Conservation (phyloP, 352 stramenopile genomes). For the Pythium phragmiticola region DNA sequence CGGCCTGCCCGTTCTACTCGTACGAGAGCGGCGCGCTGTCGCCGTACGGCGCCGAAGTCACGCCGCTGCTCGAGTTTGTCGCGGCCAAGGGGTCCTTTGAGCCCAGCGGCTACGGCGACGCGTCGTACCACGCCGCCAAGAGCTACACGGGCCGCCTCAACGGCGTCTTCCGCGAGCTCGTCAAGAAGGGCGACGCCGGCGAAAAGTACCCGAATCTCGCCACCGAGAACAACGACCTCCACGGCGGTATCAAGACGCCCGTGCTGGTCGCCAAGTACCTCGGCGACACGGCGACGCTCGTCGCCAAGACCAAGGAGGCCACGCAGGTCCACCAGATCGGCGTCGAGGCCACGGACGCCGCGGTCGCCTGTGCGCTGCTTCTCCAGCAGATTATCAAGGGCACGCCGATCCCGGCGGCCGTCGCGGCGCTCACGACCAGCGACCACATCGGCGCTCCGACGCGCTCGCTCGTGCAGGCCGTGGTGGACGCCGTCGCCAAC, state of each 20-base stretch:
- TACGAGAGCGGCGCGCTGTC: slow-evolving; percentile 54
- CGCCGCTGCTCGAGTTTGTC: slow-evolving; percentile 58
- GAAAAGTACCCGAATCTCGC: slow-evolving; percentile 50
- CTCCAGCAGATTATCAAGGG: slow-evolving; percentile 51
- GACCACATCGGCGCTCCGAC: slow-evolving; percentile 35
- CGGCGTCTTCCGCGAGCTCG: slow-evolving; percentile 65
- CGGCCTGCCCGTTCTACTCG: slow-evolving; percentile 62
- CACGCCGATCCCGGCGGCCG: slow-evolving; percentile 31
- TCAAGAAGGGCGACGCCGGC: slow-evolving; percentile 61
- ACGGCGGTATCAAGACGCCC: slow-evolving; percentile 59
- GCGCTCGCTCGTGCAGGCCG: slow-evolving; percentile 38
- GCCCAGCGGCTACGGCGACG: slow-evolving; percentile 39
- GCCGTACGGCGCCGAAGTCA: slow-evolving; percentile 64
- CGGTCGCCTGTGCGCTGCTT: slow-evolving; percentile 49
- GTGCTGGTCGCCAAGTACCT: slow-evolving; percentile 54
- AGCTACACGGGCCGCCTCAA: slow-evolving; percentile 59
- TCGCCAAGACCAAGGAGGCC: slow-evolving; percentile 48
- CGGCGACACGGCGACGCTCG: slow-evolving; percentile 34
- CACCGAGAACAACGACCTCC: slow-evolving; percentile 49
- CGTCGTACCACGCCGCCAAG: slow-evolving; percentile 57
- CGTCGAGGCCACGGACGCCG: slow-evolving; percentile 42
- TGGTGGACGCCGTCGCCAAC: slow-evolving; percentile 43
- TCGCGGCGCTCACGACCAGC: slow-evolving; percentile 37
- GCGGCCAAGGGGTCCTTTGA: slow-evolving; percentile 44
- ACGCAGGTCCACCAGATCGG: slow-evolving; percentile 59